Evolutionary conservation across 306 rosid genomes (phyloP).

Genomic region (Elaeagnus macrophylla): DNA sequence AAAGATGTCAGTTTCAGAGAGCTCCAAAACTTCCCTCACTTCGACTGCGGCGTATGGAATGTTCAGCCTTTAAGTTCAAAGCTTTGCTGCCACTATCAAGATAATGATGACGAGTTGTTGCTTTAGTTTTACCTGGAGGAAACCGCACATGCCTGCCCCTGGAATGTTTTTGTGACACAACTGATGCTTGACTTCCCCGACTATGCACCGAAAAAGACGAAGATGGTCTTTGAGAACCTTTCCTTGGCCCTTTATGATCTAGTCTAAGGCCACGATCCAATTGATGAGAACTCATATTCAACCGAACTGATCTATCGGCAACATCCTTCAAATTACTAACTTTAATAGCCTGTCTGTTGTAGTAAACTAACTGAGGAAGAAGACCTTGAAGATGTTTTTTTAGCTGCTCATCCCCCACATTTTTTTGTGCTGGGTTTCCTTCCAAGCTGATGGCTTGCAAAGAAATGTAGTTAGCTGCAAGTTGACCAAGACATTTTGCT

Average conservation of each 20-base stretch:
- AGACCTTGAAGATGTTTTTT: slow-evolving; percentile 81
- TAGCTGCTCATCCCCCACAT: slow-evolving; percentile 90
- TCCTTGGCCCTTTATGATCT: slow-evolving; percentile 61
- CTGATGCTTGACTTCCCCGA: slow-evolving; percentile 39
- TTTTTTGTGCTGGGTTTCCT: slow-evolving; percentile 90
- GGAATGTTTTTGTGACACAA: slow-evolving; percentile 29
- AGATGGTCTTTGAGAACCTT: slow-evolving; percentile 35
- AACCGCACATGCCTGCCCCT: slow-evolving; percentile 43
- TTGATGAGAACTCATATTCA: slow-evolving; percentile 57
- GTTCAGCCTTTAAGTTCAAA: slow-evolving; percentile 18
- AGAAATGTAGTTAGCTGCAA: slow-evolving; percentile 84
- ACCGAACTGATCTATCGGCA: slow-evolving; percentile 55
- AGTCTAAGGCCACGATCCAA: slow-evolving; percentile 57
- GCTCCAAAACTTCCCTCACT: slow-evolving; percentile 67
- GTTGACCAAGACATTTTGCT: slow-evolving; percentile 86
- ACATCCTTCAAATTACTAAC: slow-evolving; percentile 49
- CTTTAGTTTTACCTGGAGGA: slow-evolving; percentile 51
- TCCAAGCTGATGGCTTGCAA: slow-evolving; percentile 84
- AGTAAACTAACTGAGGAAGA: slow-evolving; percentile 82
- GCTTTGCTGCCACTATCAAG: slow-evolving; percentile 33
- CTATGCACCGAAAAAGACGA: slow-evolving; percentile 24
- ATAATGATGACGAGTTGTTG: slow-evolving; percentile 25
- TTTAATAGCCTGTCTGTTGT: slow-evolving; percentile 57
- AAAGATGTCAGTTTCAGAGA: slow-evolving; percentile 38
- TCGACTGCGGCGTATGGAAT: slow-evolving; percentile 58